Percentiles rank a stretch among this genome's conserved stretches.
phyloP scores from a whole-genome alignment of 2,329 filamentous ascomycete genomes.

The Neofusicoccum kwambonambiense region DNA sequence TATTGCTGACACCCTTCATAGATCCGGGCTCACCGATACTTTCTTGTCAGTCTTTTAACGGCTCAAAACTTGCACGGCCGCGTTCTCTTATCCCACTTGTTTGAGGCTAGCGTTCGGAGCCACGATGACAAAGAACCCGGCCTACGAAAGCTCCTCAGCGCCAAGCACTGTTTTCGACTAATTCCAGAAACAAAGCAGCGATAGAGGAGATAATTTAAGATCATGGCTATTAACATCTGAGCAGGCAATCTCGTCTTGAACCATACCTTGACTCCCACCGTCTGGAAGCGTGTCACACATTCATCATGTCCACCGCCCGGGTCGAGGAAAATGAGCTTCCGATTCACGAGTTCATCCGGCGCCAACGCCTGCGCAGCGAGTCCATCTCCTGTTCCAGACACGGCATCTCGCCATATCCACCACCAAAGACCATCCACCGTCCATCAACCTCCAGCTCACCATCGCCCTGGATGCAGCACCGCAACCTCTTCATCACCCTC shows the following conservation, averaged over 20 bases:
- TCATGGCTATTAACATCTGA: neutral
- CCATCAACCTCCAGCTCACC: neutral
- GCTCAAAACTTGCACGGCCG: too few relatives aligned
- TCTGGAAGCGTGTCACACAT: neutral
- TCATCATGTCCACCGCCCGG: neutral
- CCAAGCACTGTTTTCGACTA: conserved; percentile 11
- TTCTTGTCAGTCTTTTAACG: too few relatives aligned
- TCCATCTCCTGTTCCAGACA: neutral
- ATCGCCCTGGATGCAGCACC: neutral
- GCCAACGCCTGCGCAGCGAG: neutral
- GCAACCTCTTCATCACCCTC: neutral
- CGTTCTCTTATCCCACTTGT: too few relatives aligned
- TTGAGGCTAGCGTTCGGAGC: too few relatives aligned
- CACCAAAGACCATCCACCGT: neutral
- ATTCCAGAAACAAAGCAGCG: neutral
- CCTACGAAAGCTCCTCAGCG: neutral
- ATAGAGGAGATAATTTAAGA: neutral
- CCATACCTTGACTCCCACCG: neutral
- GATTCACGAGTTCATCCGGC: conserved; percentile 1
- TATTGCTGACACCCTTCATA: too few relatives aligned
- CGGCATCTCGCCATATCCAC: neutral
- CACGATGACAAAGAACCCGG: too few relatives aligned
- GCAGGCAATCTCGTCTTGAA: neutral
- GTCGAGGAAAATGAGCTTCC: neutral
- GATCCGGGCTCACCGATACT: too few relatives aligned